Conservation (phyloP, 2,329 filamentous ascomycete species). For the Neonectria sp. region DNA sequence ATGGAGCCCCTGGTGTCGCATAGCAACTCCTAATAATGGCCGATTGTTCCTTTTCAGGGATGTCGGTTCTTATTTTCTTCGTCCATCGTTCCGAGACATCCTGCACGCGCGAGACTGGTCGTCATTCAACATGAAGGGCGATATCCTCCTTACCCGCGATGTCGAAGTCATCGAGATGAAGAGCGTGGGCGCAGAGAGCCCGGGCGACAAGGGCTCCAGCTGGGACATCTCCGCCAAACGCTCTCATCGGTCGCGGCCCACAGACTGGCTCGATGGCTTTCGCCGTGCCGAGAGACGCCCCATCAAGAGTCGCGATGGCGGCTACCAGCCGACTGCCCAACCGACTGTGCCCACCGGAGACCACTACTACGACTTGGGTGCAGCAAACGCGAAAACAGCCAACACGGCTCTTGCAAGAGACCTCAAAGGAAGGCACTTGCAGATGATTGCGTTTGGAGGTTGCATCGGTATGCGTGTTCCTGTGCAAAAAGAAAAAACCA, state of each 20-base stretch:
- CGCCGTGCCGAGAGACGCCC: slow-evolving; percentile 39
- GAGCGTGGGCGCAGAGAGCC: slow-evolving; percentile 15
- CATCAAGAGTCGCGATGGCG: slow-evolving; percentile 11
- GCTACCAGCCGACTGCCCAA: slow-evolving; percentile 12
- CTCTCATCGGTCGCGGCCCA: slow-evolving; percentile 14
- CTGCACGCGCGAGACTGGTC: neutral
- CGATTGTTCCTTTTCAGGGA: neutral
- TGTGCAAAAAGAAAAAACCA: no score
- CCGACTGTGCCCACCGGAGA: neutral
- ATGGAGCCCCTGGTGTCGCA: neutral
- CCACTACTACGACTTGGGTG: slow-evolving; percentile 13
- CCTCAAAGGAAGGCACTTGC: slow-evolving; percentile 80
- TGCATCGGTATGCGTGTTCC: slow-evolving; percentile 75
- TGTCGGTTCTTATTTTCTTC: neutral
- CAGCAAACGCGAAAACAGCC: slow-evolving; percentile 80
- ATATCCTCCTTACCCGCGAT: slow-evolving; percentile 38
- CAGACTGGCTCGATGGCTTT: slow-evolving; percentile 42
- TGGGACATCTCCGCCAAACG: slow-evolving; percentile 33
- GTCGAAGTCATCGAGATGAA: slow-evolving; percentile 40
- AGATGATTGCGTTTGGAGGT: slow-evolving; percentile 73
- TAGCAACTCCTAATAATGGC: neutral
- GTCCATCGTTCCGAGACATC: neutral
- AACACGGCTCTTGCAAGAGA: slow-evolving; percentile 81
- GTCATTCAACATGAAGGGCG: slow-evolving; percentile 33
- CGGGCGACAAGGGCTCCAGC: slow-evolving; percentile 24